Evolutionary conservation across 495 filamentous ascomycete genomes (phyloP).

Genomic region (Penicillium lagena): DNA sequence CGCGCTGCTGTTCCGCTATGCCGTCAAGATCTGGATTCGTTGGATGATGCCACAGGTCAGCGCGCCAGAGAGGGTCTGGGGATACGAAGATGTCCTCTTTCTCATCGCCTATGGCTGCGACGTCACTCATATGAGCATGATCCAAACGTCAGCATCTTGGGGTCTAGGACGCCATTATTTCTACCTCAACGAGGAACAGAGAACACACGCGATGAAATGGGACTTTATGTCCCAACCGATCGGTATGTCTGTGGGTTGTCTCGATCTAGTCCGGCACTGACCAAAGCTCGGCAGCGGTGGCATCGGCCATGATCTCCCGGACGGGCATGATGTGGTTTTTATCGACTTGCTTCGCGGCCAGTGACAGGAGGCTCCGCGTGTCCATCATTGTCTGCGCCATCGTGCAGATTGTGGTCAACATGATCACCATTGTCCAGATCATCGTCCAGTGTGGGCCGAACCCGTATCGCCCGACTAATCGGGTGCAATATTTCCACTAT

Average conservation of each 20-base stretch:
- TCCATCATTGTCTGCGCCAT: constrained; percentile 24
- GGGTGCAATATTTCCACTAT: constrained; percentile 31
- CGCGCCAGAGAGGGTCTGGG: constrained; percentile 27
- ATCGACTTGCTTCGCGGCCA: constrained; percentile 26
- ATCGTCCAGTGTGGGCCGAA: constrained; percentile 32
- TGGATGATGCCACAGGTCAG: constrained; percentile 29
- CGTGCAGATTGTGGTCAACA: constrained; percentile 26
- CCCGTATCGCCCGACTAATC: constrained; percentile 23
- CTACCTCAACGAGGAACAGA: constrained; percentile 15
- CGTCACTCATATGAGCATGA: constrained; percentile 23
- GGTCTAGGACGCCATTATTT: constrained; percentile 29
- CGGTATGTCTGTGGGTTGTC: too few relatives aligned
- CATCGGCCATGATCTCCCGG: constrained; percentile 38
- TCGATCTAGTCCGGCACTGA: too few relatives aligned
- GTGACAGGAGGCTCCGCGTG: constrained; percentile 20
- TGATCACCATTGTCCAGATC: constrained; percentile 29
- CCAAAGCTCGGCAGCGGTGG: constrained; percentile 19
- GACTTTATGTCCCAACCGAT: constrained; percentile 29
- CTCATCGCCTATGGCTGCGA: constrained; percentile 23
- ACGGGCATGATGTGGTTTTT: constrained; percentile 37
- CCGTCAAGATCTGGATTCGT: constrained; percentile 27
- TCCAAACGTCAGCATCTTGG: constrained; percentile 14
- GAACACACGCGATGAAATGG: constrained; percentile 19
- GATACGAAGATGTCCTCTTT: constrained; percentile 28
- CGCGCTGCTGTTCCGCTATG: constrained; percentile 25